Evolutionary conservation across 108 stramenopile species (phyloP).

Genomic region (Mediolabrus comicus): DNA sequence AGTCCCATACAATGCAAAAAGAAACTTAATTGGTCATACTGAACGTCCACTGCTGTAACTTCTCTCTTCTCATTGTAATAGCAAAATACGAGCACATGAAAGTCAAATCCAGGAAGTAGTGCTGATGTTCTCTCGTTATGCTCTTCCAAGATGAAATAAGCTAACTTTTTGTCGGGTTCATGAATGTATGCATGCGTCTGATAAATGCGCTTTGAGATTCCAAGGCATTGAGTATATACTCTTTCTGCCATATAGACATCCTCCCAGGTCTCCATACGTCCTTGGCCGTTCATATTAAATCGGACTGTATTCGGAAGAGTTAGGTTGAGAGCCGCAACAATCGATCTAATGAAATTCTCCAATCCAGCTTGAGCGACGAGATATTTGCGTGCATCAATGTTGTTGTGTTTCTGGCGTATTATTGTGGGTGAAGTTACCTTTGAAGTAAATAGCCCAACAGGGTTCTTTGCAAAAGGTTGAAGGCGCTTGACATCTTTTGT

Average conservation of each 20-base stretch:
- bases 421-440: conserved; percentile 18
- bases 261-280: conserved; percentile 29
- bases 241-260: conserved; percentile 41
- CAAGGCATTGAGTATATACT: conserved; percentile 38
- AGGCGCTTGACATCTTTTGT: conserved; percentile 5
- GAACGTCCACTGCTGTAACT: conserved; percentile 44
- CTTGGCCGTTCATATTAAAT: conserved; percentile 46
- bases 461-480: conserved; percentile 28
- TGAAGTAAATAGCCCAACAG: conserved; percentile 30
- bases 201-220: conserved; percentile 46
- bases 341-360: conserved; percentile 46
- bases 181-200: conserved; percentile 44
- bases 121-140: conserved; percentile 24
- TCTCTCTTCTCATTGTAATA: conserved; percentile 39
- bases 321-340: conserved; percentile 28
- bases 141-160: conserved; percentile 49
- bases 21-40: conserved; percentile 47
- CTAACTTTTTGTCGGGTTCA: conserved; percentile 33
- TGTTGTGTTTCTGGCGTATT: conserved; percentile 22
- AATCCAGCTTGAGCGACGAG: conserved; percentile 42
- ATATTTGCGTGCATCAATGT: conserved; percentile 19
- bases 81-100: conserved; percentile 37
- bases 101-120: conserved; percentile 42
- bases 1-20: conserved; percentile 47
- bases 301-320: conserved; percentile 18